phyloP scores from a whole-genome alignment of 116 monocot species.

The Papilionanthe hybrid region DNA sequence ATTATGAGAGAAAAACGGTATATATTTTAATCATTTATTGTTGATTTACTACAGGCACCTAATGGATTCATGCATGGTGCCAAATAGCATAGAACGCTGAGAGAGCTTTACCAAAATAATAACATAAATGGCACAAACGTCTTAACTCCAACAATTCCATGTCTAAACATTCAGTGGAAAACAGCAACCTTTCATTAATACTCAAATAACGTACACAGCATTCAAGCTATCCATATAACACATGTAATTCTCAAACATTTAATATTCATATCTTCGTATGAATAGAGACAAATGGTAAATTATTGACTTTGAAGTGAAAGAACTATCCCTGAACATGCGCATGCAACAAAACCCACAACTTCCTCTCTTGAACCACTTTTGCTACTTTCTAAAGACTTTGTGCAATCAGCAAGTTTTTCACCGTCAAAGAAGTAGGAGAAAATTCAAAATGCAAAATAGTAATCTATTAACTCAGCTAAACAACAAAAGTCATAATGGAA shows the following conservation, averaged over 20 bases:
- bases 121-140: neutral
- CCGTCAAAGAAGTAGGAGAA: neutral
- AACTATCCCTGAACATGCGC: neutral
- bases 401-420: neutral
- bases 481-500: neutral
- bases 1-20: too few species aligned
- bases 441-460: neutral
- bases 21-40: neutral
- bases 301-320: neutral
- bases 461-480: neutral
- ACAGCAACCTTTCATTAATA: neutral
- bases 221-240: neutral
- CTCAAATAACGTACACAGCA: neutral
- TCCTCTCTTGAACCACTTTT: neutral
- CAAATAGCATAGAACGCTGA: neutral
- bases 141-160: neutral
- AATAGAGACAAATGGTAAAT: neutral
- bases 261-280: neutral
- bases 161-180: neutral
- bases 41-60: neutral
- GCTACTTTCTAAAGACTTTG: neutral
- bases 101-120: neutral
- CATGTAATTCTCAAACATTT: neutral
- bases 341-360: neutral
- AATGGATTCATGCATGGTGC: neutral